phyloP scores from a whole-genome alignment of 2,329 filamentous ascomycete genomes.

The Colletotrichum incanum region DNA sequence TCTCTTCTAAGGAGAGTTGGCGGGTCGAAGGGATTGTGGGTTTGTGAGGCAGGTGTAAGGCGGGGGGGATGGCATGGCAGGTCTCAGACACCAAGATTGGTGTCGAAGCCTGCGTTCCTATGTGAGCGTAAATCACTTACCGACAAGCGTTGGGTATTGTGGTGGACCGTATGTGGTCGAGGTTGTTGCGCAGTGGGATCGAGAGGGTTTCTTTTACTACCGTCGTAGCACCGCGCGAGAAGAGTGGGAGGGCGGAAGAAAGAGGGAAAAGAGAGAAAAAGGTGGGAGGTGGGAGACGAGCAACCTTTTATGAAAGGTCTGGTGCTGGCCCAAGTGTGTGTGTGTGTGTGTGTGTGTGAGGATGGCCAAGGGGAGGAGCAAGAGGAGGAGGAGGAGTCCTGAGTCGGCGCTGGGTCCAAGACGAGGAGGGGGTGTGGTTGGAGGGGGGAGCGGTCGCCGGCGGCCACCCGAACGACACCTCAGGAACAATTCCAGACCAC shows the following conservation, averaged over 20 bases:
- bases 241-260: slow-evolving; percentile 40
- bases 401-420: slow-evolving; percentile 40
- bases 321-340: slow-evolving; percentile 30
- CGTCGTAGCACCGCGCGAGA: slow-evolving; percentile 43
- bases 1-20: not conserved
- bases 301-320: slow-evolving; percentile 41
- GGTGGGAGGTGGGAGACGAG: slow-evolving; percentile 37
- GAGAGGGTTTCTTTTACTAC: slow-evolving; percentile 43
- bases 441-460: slow-evolving; percentile 19
- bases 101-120: slow-evolving; percentile 10
- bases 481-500: slow-evolving; percentile 15
- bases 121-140: slow-evolving; percentile 35
- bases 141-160: slow-evolving; percentile 26
- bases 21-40: slow-evolving; percentile 5
- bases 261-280: slow-evolving; percentile 4
- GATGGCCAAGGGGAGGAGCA: slow-evolving; percentile 27
- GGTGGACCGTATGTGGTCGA: slow-evolving; percentile 27
- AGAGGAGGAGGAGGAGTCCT: slow-evolving; percentile 38
- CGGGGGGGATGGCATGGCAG: slow-evolving; percentile 11
- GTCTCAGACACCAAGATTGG: slow-evolving; percentile 19
- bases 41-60: not conserved
- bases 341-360: slow-evolving; percentile 22
- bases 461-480: slow-evolving; percentile 25
- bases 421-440: slow-evolving; percentile 32
- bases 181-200: slow-evolving; percentile 41